phyloP scores from a whole-genome alignment of 768 basidiomycete species.

The Pulveroboletus sp. region DNA sequence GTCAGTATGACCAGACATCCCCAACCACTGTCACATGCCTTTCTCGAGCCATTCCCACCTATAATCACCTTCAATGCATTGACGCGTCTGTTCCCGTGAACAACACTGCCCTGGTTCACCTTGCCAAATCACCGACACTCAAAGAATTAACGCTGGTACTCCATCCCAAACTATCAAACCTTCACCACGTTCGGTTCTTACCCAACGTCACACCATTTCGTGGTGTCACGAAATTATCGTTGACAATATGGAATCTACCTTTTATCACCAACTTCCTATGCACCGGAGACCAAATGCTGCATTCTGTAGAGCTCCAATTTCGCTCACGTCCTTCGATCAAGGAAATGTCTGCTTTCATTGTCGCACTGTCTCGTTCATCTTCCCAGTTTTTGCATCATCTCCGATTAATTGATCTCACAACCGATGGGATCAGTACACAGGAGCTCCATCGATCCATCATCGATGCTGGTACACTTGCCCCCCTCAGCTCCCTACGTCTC shows the following conservation, averaged over 20 bases:
- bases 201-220: not conserved
- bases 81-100: not conserved
- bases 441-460: no score
- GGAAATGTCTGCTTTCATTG: no score
- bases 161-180: not conserved
- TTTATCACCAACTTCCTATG: conserved; percentile 1
- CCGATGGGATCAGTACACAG: no score
- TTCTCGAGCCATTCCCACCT: not conserved
- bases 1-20: no score
- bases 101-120: not conserved
- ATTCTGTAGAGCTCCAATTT: not conserved
- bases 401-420: no score
- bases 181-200: not conserved
- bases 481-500: not conserved
- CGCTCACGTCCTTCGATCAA: no score
- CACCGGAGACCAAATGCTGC: not conserved
- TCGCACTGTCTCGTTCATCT: not conserved
- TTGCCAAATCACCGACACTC: not conserved
- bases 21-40: not conserved
- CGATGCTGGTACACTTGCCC: not conserved
- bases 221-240: not conserved
- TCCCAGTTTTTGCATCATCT: no score
- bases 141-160: not conserved
- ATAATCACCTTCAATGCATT: no score
- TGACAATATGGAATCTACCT: not conserved